These are phyloP conservation scores for Cordyceps cicadae DNA, from an alignment of 2,329 filamentous ascomycete genomes.

Conservation along the genomic window DNA sequence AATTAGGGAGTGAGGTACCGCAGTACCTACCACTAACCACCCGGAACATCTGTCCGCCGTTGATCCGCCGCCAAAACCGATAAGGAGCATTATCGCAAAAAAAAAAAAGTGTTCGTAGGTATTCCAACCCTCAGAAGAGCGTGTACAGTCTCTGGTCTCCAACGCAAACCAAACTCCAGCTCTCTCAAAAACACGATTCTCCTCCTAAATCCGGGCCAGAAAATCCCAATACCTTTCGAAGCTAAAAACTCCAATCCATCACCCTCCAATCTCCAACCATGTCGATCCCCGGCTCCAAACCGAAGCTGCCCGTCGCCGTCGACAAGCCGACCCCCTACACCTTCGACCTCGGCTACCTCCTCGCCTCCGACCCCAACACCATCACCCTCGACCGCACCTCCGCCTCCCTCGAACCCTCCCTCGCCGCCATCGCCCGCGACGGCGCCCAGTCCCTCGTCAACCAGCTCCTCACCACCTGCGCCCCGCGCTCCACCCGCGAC, in stretches of 20 bases:
- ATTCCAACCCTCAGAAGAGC: background rate
- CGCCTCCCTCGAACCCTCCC: slow-evolving; percentile 52
- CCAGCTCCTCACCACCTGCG: slow-evolving; percentile 84
- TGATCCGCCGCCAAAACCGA: background rate
- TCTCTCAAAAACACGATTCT: background rate
- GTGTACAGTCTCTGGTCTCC: too few relatives aligned
- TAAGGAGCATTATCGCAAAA: slow-evolving; percentile 8
- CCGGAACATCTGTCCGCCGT: slow-evolving; percentile 9
- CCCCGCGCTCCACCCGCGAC: slow-evolving; percentile 59
- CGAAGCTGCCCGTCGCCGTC: slow-evolving; percentile 55
- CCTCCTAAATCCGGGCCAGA: too few relatives aligned
- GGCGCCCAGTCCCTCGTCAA: slow-evolving; percentile 89
- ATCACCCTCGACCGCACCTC: slow-evolving; percentile 46
- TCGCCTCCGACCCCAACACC: slow-evolving; percentile 82
- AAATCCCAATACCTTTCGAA: too few relatives aligned
- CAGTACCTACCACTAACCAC: background rate
- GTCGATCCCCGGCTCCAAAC: slow-evolving; percentile 29
- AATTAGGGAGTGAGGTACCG: background rate
- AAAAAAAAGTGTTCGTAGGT: slow-evolving; percentile 4
- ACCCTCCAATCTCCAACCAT: slow-evolving; percentile 18
- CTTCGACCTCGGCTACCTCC: slow-evolving; percentile 84
- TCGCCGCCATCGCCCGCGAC: slow-evolving; percentile 71
- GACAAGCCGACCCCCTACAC: slow-evolving; percentile 83
- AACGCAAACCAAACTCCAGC: too few relatives aligned
- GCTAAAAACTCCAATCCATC: too few relatives aligned